These are phyloP conservation scores for Wickerhamomyces sp. DNA, from an alignment of 1,139 yeast species.

Conservation along the genomic window DNA sequence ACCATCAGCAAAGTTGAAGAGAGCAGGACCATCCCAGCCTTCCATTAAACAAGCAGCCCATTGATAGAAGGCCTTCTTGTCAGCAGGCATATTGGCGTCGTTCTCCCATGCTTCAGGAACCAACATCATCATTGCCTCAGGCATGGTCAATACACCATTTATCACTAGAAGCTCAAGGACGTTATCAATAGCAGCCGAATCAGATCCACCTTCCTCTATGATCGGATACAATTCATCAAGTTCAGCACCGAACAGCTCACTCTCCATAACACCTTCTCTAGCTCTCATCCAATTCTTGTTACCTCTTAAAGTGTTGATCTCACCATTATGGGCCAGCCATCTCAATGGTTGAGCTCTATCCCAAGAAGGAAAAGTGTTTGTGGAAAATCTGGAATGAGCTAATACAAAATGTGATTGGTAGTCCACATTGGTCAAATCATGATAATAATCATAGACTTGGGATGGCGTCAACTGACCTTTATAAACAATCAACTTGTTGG, in stretches of 20 bases:
- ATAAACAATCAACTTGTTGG: slow-evolving; percentile 87
- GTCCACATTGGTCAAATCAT: slow-evolving; percentile 86
- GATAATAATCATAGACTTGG: slow-evolving; percentile 92
- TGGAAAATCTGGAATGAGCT: slow-evolving; percentile 95
- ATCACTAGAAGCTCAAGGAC: slow-evolving; percentile 88
- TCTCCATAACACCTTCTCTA: slow-evolving; percentile 93
- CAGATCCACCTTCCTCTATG: slow-evolving; percentile 98
- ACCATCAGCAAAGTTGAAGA: slow-evolving; percentile 95
- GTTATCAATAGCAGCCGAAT: slow-evolving; percentile 97
- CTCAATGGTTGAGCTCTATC: slow-evolving; percentile 98
- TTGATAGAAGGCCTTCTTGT: slow-evolving; percentile 90
- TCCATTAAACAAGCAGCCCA: slow-evolving; percentile 99
- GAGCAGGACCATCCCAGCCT: slow-evolving; percentile 99
- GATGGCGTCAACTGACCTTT: slow-evolving; percentile 97
- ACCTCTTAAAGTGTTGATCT: slow-evolving; percentile 93
- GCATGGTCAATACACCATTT: slow-evolving; percentile 86
- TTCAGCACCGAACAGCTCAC: slow-evolving; percentile 84
- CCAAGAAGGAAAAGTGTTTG: slow-evolving; percentile 99
- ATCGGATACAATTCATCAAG: slow-evolving; percentile 88
- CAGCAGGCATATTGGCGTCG: slow-evolving; percentile 79
- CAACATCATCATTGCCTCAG: slow-evolving; percentile 96
- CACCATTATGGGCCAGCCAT: slow-evolving; percentile 98
- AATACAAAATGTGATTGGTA: slow-evolving; percentile 94
- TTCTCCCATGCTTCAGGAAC: slow-evolving; percentile 99
- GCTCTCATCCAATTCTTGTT: slow-evolving; percentile 99